Conservation (phyloP, 164 flowering plant genomes). For the Cinnamomum micranthum region DNA sequence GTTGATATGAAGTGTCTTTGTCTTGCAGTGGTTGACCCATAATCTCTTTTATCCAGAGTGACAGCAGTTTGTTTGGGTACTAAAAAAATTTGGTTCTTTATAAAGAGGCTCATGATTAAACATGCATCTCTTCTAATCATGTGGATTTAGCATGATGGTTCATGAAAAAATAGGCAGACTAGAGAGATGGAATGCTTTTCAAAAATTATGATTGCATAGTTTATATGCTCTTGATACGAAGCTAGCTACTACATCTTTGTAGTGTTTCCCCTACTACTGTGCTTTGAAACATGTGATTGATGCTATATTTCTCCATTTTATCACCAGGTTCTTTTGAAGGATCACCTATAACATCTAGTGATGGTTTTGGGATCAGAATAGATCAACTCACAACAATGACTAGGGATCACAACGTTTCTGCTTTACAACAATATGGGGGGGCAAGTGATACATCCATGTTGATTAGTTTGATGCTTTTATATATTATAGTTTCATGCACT, state of each 20-base stretch:
- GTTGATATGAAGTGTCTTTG: no score
- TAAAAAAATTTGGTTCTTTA: no score
- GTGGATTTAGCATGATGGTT: no score
- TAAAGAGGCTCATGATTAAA: no score
- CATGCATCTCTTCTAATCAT: no score
- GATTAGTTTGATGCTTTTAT: neutral
- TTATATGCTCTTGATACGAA: no score
- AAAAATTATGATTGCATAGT: neutral
- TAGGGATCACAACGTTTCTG: constrained; percentile 56
- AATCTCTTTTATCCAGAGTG: no score
- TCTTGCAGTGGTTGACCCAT: no score
- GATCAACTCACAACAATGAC: constrained; percentile 63
- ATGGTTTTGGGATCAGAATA: constrained; percentile 51
- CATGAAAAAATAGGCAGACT: no score
- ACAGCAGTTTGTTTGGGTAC: no score
- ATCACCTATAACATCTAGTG: constrained; percentile 12
- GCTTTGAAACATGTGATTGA: neutral
- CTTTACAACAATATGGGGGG: constrained; percentile 68
- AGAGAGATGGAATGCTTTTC: no score
- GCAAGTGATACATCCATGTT: constrained; percentile 30
- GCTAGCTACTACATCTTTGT: neutral
- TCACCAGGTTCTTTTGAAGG: constrained; percentile 22
- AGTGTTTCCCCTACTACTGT: neutral
- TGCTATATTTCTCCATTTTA: neutral
- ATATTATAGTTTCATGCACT: neutral